A percentile compares a stretch with the other conserved stretches of the same genome.
Evolutionary conservation across 1,284 basidiomycete genomes (phyloP).

Genomic region (Trichosporon sp.): DNA sequence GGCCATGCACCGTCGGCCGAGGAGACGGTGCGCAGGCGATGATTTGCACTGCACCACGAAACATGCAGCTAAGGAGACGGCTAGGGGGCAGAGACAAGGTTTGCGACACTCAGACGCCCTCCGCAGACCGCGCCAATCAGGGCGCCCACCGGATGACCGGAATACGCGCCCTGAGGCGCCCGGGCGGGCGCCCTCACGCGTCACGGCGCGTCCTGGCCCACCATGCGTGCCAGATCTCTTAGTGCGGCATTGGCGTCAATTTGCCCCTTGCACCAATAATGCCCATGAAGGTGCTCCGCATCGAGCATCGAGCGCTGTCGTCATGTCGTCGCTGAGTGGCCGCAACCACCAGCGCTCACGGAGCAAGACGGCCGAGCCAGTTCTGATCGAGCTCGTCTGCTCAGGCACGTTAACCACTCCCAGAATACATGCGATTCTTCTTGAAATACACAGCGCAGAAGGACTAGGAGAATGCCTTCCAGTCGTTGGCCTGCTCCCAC

Average conservation of each 20-base stretch:
- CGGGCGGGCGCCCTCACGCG: not conserved
- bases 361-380: not conserved
- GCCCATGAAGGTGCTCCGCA: not conserved
- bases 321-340: too few species aligned
- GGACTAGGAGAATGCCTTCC: constrained; percentile 25
- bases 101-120: not conserved
- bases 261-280: not conserved
- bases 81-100: not conserved
- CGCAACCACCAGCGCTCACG: not conserved
- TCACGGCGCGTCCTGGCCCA: not conserved
- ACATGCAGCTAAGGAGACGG: not conserved
- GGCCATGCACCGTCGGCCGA: not conserved
- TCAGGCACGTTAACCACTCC: not conserved
- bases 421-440: not conserved
- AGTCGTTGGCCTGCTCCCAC: constrained; percentile 43
- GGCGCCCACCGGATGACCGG: not conserved
- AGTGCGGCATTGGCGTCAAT: not conserved
- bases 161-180: not conserved
- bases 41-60: not conserved
- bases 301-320: not conserved
- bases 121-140: not conserved
- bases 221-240: not conserved
- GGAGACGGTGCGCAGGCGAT: not conserved
- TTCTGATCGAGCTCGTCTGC: not conserved
- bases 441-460: not conserved